A percentile compares a stretch with the other conserved stretches of the same genome.
phyloP scores from a whole-genome alignment of 176 grass and related monocot species.

The Bolboschoenus planiculmis region DNA sequence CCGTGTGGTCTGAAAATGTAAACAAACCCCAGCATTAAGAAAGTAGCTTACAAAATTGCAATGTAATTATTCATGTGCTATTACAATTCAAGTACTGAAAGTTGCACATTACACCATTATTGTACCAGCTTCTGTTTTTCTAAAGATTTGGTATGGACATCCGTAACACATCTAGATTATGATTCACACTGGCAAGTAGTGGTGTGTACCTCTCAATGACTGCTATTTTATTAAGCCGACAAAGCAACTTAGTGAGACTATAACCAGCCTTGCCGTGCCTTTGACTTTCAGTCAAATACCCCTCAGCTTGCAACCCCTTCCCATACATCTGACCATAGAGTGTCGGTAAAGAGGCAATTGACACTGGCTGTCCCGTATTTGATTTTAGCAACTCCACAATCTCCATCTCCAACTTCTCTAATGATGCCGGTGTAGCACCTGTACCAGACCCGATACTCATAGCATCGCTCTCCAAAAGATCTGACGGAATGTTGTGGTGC shows the following conservation, averaged over 20 bases:
- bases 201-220: conserved; percentile 35
- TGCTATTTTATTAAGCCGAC: conserved; percentile 23
- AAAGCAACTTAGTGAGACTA: conserved; percentile 38
- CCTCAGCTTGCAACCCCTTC: conserved; percentile 28
- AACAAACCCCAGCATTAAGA: background rate
- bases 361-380: conserved; percentile 23
- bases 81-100: background rate
- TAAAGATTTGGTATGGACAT: background rate
- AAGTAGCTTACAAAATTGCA: background rate
- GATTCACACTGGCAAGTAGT: background rate
- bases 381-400: conserved; percentile 36
- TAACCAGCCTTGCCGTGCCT: conserved; percentile 26
- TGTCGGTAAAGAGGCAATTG: conserved; percentile 32
- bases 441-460: background rate
- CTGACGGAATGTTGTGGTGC: conserved; percentile 38
- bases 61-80: background rate
- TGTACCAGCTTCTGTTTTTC: background rate
- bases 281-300: conserved; percentile 39
- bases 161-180: background rate
- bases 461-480: conserved; percentile 23
- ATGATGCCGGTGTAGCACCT: conserved; percentile 6
- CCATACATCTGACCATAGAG: conserved; percentile 29
- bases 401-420: conserved; percentile 46
- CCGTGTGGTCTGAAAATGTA: conserved; percentile 31
- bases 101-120: background rate